Conservation (phyloP, 306 rosid species). For the Comarum palustre region DNA sequence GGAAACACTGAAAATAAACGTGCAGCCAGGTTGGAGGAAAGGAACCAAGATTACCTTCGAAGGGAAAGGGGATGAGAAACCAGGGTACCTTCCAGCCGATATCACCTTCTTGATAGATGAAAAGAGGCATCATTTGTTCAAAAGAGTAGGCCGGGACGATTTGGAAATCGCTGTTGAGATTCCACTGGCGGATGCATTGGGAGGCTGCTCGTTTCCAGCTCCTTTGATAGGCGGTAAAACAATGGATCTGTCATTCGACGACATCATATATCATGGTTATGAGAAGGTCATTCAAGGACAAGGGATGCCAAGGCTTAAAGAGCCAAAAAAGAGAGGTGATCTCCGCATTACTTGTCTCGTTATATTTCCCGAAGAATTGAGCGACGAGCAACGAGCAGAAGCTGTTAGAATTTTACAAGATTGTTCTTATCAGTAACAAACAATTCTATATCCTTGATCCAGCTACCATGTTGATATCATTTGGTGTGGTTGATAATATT, state of each 20-base stretch:
- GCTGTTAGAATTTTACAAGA: constrained; percentile 54
- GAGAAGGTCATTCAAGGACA: constrained; percentile 65
- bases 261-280: constrained; percentile 60
- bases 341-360: constrained; percentile 64
- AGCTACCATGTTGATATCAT: background rate
- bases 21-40: constrained; percentile 86
- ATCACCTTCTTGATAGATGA: constrained; percentile 68
- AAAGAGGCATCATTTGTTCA: constrained; percentile 55
- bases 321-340: constrained; percentile 56
- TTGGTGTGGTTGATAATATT: too few species aligned
- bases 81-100: constrained; percentile 85
- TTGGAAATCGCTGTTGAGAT: constrained; percentile 68
- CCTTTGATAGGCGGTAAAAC: constrained; percentile 74
- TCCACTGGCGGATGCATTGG: constrained; percentile 67
- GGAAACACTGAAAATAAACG: constrained; percentile 56
- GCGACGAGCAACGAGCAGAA: constrained; percentile 52
- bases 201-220: constrained; percentile 69
- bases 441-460: background rate
- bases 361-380: constrained; percentile 54
- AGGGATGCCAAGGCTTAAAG: constrained; percentile 70
- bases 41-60: constrained; percentile 83
- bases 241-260: constrained; percentile 56
- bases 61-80: constrained; percentile 89
- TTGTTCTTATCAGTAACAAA: constrained; percentile 32
- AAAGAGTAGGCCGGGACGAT: constrained; percentile 53